A percentile compares a stretch with the other conserved stretches of the same genome.
Conservation (phyloP, 768 basidiomycete genomes). For the Termitomyces bulborhizus region DNA sequence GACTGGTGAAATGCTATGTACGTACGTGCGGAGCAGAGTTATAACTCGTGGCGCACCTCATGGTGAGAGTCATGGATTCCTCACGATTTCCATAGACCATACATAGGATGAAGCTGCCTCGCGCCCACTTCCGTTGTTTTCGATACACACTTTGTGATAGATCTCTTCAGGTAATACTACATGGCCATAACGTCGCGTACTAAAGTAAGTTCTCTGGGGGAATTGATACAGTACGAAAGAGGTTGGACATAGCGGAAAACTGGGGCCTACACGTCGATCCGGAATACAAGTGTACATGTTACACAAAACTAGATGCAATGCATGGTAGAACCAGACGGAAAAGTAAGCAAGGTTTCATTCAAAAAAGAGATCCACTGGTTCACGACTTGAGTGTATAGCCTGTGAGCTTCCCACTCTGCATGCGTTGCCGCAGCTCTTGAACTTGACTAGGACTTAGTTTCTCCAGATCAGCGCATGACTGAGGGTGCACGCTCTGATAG, state of each 20-base stretch:
- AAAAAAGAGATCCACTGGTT: not conserved
- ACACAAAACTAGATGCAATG: not conserved
- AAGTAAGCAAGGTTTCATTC: not conserved
- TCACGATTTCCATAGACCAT: not conserved
- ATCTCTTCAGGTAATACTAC: not conserved
- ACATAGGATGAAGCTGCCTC: too few relatives aligned
- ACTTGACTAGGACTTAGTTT: conserved; percentile 25
- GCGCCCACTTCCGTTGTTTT: not conserved
- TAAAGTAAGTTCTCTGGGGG: not conserved
- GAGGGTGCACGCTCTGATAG: conserved; percentile 23
- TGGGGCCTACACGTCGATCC: not conserved
- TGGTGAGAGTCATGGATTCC: not conserved
- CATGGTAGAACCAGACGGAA: not conserved
- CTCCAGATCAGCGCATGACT: conserved; percentile 25
- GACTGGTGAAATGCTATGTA: not conserved
- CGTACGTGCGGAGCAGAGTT: not conserved
- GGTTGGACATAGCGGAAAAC: not conserved
- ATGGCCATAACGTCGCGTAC: not conserved
- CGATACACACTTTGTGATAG: too few relatives aligned
- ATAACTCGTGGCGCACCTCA: not conserved
- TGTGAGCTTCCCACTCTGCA: conserved; percentile 13
- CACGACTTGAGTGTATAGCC: conserved; percentile 3
- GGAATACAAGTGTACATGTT: not conserved
- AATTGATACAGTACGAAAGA: not conserved
- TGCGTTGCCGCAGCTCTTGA: conserved; percentile 23